phyloP scores from a whole-genome alignment of 306 rosid genomes.

The Cicer arietinum region DNA sequence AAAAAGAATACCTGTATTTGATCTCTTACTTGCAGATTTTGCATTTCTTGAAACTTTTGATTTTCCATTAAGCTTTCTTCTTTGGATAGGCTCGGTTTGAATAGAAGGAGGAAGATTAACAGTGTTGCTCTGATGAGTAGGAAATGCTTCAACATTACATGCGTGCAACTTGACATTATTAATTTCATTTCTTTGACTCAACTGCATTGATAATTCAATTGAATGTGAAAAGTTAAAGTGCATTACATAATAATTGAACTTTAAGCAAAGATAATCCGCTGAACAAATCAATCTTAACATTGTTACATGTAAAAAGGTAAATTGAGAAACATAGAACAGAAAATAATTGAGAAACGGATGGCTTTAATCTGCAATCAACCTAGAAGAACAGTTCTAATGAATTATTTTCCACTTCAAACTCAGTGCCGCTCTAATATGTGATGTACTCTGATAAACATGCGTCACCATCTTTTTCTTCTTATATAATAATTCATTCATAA shows the following conservation, averaged over 20 bases:
- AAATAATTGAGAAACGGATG: not conserved
- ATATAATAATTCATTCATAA: not conserved
- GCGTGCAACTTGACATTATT: slow-evolving; percentile 43
- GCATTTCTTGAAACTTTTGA: slow-evolving; percentile 55
- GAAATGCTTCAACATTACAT: slow-evolving; percentile 38
- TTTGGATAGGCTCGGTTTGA: slow-evolving; percentile 40
- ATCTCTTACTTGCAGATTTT: slow-evolving; percentile 49
- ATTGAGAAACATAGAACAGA: not conserved
- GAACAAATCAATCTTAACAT: no score
- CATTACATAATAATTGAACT: slow-evolving; percentile 9
- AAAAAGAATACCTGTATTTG: slow-evolving; percentile 47
- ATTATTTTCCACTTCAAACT: not conserved
- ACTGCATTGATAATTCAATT: slow-evolving; percentile 50
- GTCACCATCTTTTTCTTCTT: no score
- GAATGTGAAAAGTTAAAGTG: slow-evolving; percentile 28
- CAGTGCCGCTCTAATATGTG: not conserved
- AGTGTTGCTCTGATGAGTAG: slow-evolving; percentile 24
- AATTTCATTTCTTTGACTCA: slow-evolving; percentile 47
- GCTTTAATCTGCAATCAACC: not conserved
- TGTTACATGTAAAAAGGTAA: not conserved
- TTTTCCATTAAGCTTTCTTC: slow-evolving; percentile 50
- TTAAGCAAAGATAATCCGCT: not conserved
- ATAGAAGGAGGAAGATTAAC: slow-evolving; percentile 38
- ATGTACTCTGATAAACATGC: no score
- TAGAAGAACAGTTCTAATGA: not conserved